Base-by-base conservation (phyloP, 176 grass and related monocot genomes). In the Juncus inflexus region DNA sequence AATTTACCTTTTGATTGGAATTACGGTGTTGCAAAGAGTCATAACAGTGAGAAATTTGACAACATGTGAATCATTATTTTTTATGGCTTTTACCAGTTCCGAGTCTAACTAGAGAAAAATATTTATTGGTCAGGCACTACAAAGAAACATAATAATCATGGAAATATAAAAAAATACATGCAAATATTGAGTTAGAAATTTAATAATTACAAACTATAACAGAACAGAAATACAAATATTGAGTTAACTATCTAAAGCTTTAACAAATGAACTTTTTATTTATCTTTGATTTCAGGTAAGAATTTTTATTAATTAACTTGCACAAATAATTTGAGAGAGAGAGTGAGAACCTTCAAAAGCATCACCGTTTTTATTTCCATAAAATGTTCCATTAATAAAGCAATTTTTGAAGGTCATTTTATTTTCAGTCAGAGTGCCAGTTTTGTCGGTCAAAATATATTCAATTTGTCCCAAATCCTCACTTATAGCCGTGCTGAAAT, bases 361-460 rank as follows among this genome's bases (percentile, higher is more conserved):
- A 88, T 96, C 87, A 63, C 79, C 81, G 51, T 65, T 87, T 35
- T 90, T 74, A 70, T 90, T 77, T 66, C 87, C 91, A 90, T 90
- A 96, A 10, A 79, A 68, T 78, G 38, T 81, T 68, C 62, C 82
- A 76, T 79, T 83, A 72, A 96, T 90, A 81, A 82, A 96, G 61
- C 91, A 96, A 83, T 72, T 90, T 83, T 77, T 87, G 65, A 96
- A 87, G 74, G 80, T 73, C 91, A 96, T 96, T 75, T 51, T 87
- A 63, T 96, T 96, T 55, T 96, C 84, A 14, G 91, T 96, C 40
- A 96, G 77, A 40, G 91, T 96, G 36, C 91, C 91, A 55, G 91
- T 96, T 84, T 96, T 96, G 77, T 96, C 91, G 53, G 87, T 96
- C 79, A 96, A 86, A 83, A 96, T 80, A 83, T 96, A 96, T 66